Evolutionary conservation across 2,329 filamentous ascomycete genomes (phyloP), one percentile per base, ranked within the genome.

Genomic region (Aspergillus sp.): DNA sequence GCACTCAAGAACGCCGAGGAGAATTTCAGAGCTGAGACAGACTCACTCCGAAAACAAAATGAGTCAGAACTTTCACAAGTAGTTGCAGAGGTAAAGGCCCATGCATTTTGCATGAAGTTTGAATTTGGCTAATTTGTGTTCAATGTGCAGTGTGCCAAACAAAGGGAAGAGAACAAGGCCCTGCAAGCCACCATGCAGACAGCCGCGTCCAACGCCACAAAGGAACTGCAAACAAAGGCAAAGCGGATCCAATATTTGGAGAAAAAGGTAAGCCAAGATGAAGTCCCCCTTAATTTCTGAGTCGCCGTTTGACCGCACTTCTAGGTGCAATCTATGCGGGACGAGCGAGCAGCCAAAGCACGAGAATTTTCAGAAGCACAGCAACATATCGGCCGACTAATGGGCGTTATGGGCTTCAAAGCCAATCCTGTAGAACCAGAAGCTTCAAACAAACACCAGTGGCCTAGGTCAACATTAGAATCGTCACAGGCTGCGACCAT

Each of bases 331-430:
- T 56, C 57, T 27, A 50, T 67, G 32, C 61, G 59, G 10, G 58
- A 64, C 32, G 63, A 67, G 39, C 56, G 64, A 33, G 57, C 62
- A 13, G 52, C 59, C 7, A 68, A 68, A 47, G 62, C 64, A 13
- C 59, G 62, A 7, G 65, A 69, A 43, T 67, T 68, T 31, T 64
- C 61, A 1, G 64, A 67, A 44, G 65, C 65, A 1, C 66, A 67
- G 40, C 61, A 68, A 42, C 62, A 68, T 37, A 68, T 67, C 19
- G 53, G 59, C 10, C 58, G 62, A 9, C 45, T 68, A 5, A 68
- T 69, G 65, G 54, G 51, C 11, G 63, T 68, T 2, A 68, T 67
- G 64, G 64, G 62, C 1, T 65, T 66, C 40, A 56, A 58, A 5
- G 45, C 57, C 5, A 52, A 58, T 2, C 27, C 53, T 8, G 43